phyloP scores from a whole-genome alignment of 129 eudicot genomes.

The Saussurea involucrata region DNA sequence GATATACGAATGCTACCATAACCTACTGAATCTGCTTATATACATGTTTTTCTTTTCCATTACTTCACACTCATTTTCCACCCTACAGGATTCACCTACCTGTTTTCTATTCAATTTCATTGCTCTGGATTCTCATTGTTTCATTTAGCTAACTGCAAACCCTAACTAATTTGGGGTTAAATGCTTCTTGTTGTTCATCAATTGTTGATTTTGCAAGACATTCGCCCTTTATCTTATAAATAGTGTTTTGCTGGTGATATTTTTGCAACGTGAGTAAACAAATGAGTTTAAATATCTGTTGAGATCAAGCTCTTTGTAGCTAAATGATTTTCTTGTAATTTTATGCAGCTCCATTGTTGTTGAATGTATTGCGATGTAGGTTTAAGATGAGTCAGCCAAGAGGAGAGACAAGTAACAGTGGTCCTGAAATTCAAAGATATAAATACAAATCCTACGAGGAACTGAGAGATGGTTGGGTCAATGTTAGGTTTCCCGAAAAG shows the following conservation, averaged over 20 bases:
- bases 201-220: not conserved
- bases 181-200: not conserved
- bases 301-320: not conserved
- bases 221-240: not conserved
- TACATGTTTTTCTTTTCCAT: not conserved
- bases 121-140: not conserved
- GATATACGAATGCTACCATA: not conserved
- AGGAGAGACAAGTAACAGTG: constrained; percentile 22
- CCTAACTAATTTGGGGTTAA: not conserved
- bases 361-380: constrained; percentile 17
- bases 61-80: not conserved
- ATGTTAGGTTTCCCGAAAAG: constrained; percentile 25
- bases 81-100: not conserved
- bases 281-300: not conserved
- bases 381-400: constrained; percentile 35
- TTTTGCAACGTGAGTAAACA: not conserved
- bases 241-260: not conserved
- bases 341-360: not conserved
- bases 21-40: not conserved
- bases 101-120: not conserved
- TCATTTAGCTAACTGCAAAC: not conserved
- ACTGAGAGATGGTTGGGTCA: constrained; percentile 30
- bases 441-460: constrained; percentile 41
- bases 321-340: not conserved
- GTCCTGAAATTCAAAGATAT: constrained; percentile 42